Conservation (phyloP, 257 asterid species). For the Anisodus acutangulus region DNA sequence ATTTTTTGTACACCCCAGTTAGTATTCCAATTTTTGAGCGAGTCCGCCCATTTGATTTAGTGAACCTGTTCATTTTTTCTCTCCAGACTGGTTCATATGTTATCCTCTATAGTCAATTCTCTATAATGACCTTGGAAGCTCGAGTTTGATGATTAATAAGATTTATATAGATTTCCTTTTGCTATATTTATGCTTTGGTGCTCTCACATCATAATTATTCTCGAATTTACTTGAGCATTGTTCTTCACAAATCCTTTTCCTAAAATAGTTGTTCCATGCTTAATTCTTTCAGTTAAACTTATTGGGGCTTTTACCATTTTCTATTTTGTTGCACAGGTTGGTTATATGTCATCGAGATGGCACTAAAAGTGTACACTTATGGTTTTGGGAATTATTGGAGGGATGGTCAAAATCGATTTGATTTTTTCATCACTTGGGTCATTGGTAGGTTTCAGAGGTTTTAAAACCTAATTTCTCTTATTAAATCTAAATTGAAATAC, state of each 20-base stretch:
- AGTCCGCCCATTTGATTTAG: too few relatives aligned
- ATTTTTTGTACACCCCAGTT: too few relatives aligned
- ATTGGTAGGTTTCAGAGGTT: constrained; percentile 60
- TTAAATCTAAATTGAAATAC: not conserved
- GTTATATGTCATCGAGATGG: constrained; percentile 90
- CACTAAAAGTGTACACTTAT: constrained; percentile 72
- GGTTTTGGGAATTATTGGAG: constrained; percentile 94
- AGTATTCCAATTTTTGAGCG: too few relatives aligned
- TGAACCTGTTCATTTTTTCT: not conserved
- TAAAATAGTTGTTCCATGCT: not conserved
- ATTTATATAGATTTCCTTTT: not conserved
- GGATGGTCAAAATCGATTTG: constrained; percentile 91
- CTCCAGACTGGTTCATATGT: not conserved
- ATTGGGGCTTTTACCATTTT: constrained; percentile 17
- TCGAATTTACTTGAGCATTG: not conserved
- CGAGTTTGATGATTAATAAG: not conserved
- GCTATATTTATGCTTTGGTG: not conserved
- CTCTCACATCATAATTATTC: not conserved
- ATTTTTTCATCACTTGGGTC: constrained; percentile 87
- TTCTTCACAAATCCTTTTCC: not conserved
- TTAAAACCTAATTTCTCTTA: constrained; percentile 9
- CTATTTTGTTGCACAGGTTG: constrained; percentile 67
- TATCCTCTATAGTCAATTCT: not conserved
- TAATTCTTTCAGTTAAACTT: not conserved
- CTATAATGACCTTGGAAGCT: not conserved